phyloP scores from a whole-genome alignment of 352 stramenopile species.

The Pythium insidiosum region DNA sequence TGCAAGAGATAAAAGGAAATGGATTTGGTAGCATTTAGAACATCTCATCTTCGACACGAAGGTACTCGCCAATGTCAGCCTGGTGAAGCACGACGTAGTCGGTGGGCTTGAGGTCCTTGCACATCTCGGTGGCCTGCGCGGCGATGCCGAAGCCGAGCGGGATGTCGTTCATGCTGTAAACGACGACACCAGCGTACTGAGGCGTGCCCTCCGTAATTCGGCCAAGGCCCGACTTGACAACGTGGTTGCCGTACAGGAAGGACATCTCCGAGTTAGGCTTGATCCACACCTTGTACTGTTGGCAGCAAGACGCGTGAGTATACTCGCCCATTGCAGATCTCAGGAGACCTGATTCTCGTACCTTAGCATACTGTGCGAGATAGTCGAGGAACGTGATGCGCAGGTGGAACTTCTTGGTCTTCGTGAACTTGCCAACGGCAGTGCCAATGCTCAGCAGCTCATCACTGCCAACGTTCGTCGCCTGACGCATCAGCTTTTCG shows the following conservation, averaged over 20 bases:
- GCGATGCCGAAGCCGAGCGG: slow-evolving; percentile 97
- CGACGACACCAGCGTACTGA: slow-evolving; percentile 97
- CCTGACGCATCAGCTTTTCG: slow-evolving; percentile 96
- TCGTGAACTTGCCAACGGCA: slow-evolving; percentile 98
- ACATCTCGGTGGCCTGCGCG: slow-evolving; percentile 93
- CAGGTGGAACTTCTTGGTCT: slow-evolving; percentile 98
- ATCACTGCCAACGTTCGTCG: slow-evolving; percentile 92
- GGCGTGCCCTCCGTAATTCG: slow-evolving; percentile 97
- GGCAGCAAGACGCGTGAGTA: too few species aligned
- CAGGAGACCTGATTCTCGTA: too few species aligned
- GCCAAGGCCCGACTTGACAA: slow-evolving; percentile 96
- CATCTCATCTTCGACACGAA: slow-evolving; percentile 97
- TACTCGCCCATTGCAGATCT: too few species aligned
- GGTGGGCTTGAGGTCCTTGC: slow-evolving; percentile 94
- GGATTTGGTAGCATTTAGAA: too few species aligned
- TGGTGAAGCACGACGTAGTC: slow-evolving; percentile 98
- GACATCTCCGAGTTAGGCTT: slow-evolving; percentile 99
- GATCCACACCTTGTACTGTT: slow-evolving; percentile 98
- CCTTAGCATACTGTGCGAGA: slow-evolving; percentile 96
- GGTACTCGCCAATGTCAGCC: slow-evolving; percentile 98
- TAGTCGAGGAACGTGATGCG: slow-evolving; percentile 99
- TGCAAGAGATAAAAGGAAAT: too few species aligned
- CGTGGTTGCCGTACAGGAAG: slow-evolving; percentile 99
- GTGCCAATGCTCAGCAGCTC: slow-evolving; percentile 95
- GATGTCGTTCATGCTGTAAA: slow-evolving; percentile 99